Base-by-base conservation (phyloP, 495 filamentous ascomycete genomes). In the Penicillium goetzii region DNA sequence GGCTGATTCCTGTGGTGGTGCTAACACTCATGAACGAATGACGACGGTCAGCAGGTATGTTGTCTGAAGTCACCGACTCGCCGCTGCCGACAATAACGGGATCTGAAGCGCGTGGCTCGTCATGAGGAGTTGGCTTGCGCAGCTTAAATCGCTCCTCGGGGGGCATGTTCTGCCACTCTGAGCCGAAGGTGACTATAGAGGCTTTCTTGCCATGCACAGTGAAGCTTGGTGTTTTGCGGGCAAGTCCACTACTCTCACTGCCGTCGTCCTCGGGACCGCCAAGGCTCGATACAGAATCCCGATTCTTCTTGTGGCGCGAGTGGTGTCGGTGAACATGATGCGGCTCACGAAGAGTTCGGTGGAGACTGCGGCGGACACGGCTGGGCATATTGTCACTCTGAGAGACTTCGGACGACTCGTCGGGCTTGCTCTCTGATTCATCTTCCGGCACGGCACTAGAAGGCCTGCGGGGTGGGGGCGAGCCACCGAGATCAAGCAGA, bases 191-290 rank as follows among this genome's bases (percentile, higher is more conserved):
- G 62, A 99, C 89, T 54, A 99, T 90, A 0, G 92, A 97, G 3
- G 95, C 95, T 74, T 99, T 98, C 80, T 99, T 99, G 58, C 95
- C 95, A 71, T 99, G 95, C 5, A 99, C 89, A 6, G 92, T 96
- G 72, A 99, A 98, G 66, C 90, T 96, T 12, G 92, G 91, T 12
- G 89, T 86, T 28, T 89, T 90, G 19, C 95, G 85, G 15, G 88
- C 76, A 10, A 99, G 82, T 11, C 88, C 85, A 73, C 93, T 92
- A 15, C 80, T 81, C 52, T 86, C 78, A 66, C 54, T 65, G 33
- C 68, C 73, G 64, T 58, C 79, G 36, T 93, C 91, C 25, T 91
- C 90, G n/a, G 81, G 79, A 61, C 83, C 69, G 5, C 77, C 81
- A 23, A 80, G 81, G 63, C 85, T 76, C 17, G 90, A 87, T 3